Conservation (phyloP, 805 yeast species). For the Candida fluviatilis region DNA sequence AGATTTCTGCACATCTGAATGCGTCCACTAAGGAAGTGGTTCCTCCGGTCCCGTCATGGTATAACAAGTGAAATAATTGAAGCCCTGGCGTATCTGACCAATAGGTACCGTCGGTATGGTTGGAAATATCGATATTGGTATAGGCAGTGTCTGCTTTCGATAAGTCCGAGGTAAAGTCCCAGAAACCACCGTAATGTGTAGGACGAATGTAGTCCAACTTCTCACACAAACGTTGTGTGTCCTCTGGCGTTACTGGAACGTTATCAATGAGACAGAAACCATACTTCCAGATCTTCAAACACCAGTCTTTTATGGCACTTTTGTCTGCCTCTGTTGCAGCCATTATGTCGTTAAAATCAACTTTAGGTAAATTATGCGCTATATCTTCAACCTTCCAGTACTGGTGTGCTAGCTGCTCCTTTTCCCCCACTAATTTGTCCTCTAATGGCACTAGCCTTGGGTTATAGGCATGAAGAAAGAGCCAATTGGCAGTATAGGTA, state of each 20-base stretch:
- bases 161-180: slow-evolving; percentile 72
- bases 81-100: slow-evolving; percentile 72
- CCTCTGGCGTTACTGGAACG: slow-evolving; percentile 58
- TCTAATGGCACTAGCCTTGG: slow-evolving; percentile 40
- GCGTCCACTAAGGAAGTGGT: slow-evolving; percentile 66
- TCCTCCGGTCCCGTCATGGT: slow-evolving; percentile 66
- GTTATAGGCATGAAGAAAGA: slow-evolving; percentile 47
- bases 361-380: slow-evolving; percentile 38
- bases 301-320: slow-evolving; percentile 52
- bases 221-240: slow-evolving; percentile 54
- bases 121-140: slow-evolving; percentile 58
- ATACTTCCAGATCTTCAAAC: slow-evolving; percentile 46
- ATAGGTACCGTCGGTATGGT: slow-evolving; percentile 73
- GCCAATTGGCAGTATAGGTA: slow-evolving; percentile 37
- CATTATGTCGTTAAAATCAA: slow-evolving; percentile 48
- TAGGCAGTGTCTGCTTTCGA: slow-evolving; percentile 69
- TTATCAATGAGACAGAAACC: slow-evolving; percentile 62
- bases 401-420: slow-evolving; percentile 23
- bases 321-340: slow-evolving; percentile 24
- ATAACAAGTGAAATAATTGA: slow-evolving; percentile 61
- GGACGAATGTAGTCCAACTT: slow-evolving; percentile 57
- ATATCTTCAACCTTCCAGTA: slow-evolving; percentile 46
- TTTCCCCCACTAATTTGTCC: slow-evolving; percentile 23
- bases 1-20: slow-evolving; percentile 51
- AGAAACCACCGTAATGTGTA: slow-evolving; percentile 77